A percentile compares a stretch with the other conserved stretches of the same genome.
Evolutionary conservation across 1,139 yeast species (phyloP).

Genomic region (Hyphopichia khmerensis): DNA sequence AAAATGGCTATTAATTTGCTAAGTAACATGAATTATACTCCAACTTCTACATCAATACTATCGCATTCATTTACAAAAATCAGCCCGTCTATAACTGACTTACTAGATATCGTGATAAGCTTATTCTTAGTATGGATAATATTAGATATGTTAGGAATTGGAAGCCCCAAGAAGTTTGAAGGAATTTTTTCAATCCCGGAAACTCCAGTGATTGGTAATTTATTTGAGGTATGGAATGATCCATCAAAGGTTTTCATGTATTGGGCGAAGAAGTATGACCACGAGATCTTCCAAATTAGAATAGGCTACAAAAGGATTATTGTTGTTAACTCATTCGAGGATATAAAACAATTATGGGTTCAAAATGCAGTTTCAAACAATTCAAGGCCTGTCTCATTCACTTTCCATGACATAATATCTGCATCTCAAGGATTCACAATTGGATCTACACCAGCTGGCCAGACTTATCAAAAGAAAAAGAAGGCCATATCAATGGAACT

Average conservation of each 20-base stretch:
- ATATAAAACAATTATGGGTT: conserved; percentile 56
- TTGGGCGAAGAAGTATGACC: conserved; percentile 49
- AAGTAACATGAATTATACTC: neutral
- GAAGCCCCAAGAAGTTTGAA: conserved; percentile 25
- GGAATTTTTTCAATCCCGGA: conserved; percentile 46
- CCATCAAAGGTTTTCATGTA: conserved; percentile 51
- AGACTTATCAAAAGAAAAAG: conserved; percentile 51
- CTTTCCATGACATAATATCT: conserved; percentile 69
- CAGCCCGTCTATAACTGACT: neutral
- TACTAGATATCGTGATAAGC: neutral
- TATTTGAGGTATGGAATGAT: conserved; percentile 45
- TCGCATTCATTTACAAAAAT: too few relatives aligned
- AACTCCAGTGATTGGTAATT: conserved; percentile 54
- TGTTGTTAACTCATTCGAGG: conserved; percentile 62
- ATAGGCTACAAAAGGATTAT: conserved; percentile 58
- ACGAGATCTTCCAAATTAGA: conserved; percentile 56
- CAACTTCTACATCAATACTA: too few relatives aligned
- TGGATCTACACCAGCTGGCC: conserved; percentile 74
- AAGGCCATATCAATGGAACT: conserved; percentile 53
- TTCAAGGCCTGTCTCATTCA: conserved; percentile 66
- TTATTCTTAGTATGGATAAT: conserved; percentile 5
- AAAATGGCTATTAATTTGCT: too few relatives aligned
- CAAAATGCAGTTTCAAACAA: conserved; percentile 53
- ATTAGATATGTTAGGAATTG: conserved; percentile 15
- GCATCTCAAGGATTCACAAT: conserved; percentile 64